Evolutionary conservation across 192 early-diverging fungal species (phyloP).

Genomic region (Allomyces macrogynus): DNA sequence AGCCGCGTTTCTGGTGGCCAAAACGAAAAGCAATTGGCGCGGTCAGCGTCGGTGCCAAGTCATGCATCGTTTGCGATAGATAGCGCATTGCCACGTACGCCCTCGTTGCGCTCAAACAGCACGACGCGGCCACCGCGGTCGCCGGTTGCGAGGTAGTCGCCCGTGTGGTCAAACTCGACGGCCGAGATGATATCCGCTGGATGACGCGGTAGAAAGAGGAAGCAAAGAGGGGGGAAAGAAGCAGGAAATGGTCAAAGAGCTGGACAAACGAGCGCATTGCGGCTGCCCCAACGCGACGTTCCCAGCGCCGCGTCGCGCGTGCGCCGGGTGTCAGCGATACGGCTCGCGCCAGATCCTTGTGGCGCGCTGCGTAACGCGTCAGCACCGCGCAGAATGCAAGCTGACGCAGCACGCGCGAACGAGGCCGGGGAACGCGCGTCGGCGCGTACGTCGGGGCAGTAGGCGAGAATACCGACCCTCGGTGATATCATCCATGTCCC

Average conservation of each 20-base stretch:
- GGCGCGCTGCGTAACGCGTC: too few relatives aligned
- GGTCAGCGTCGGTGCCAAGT: neutral
- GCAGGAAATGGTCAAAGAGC: neutral
- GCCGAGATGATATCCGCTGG: constrained; percentile 96
- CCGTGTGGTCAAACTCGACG: constrained; percentile 94
- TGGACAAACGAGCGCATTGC: too few relatives aligned
- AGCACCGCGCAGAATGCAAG: too few relatives aligned
- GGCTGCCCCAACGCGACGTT: too few relatives aligned
- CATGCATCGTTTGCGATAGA: too few relatives aligned
- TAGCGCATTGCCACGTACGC: constrained; percentile 37
- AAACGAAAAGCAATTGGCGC: neutral
- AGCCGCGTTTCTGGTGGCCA: constrained; percentile 72
- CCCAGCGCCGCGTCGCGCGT: too few relatives aligned
- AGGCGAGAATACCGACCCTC: constrained; percentile 64
- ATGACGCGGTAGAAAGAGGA: neutral
- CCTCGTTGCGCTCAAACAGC: constrained; percentile 93
- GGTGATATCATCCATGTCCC: constrained; percentile 92
- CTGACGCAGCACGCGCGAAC: too few relatives aligned
- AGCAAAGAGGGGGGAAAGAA: neutral
- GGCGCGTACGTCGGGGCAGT: neutral
- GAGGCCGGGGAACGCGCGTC: too few relatives aligned
- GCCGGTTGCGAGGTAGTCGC: constrained; percentile 91
- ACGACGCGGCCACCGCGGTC: constrained; percentile 95
- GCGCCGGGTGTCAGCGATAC: too few relatives aligned
- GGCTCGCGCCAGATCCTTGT: too few relatives aligned